A percentile compares a stretch with the other conserved stretches of the same genome.
Evolutionary conservation across 192 early-diverging fungal genomes (phyloP).

Genomic region (Lobosporangium transversale): DNA sequence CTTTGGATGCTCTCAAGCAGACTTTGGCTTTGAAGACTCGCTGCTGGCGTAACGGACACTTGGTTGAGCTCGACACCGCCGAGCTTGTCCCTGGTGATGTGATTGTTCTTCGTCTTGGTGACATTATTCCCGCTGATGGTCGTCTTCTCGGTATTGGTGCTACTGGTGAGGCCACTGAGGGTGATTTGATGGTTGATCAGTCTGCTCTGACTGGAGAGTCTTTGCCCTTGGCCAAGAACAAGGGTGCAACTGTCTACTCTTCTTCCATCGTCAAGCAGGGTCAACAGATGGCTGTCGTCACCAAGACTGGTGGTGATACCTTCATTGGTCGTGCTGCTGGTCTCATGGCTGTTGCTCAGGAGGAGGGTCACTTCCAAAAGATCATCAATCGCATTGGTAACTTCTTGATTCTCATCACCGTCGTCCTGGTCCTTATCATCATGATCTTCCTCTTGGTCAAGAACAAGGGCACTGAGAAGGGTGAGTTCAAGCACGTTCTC

Average conservation of each 20-base stretch:
- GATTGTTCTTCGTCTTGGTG: constrained; percentile 90
- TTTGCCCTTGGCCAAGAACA: constrained; percentile 85
- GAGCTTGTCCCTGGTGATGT: constrained; percentile 92
- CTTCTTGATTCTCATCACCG: constrained; percentile 88
- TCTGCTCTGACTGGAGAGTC: constrained; percentile 95
- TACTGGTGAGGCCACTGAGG: constrained; percentile 81
- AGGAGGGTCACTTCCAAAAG: constrained; percentile 97
- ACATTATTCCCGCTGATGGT: constrained; percentile 93
- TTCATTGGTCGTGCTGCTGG: constrained; percentile 95
- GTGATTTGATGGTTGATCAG: constrained; percentile 88
- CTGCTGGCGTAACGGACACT: constrained; percentile 78
- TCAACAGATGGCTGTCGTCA: constrained; percentile 89
- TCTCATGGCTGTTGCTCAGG: constrained; percentile 87
- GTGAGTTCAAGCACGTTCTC: constrained; percentile 56
- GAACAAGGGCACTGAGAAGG: constrained; percentile 37
- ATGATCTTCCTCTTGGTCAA: constrained; percentile 73
- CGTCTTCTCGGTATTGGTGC: constrained; percentile 80
- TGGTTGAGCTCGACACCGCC: constrained; percentile 76
- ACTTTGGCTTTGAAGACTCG: constrained; percentile 89
- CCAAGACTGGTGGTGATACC: constrained; percentile 90
- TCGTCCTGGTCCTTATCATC: constrained; percentile 79
- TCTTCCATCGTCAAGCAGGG: constrained; percentile 95
- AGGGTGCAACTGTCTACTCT: constrained; percentile 85
- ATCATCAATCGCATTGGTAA: constrained; percentile 93
- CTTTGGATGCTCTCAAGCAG: constrained; percentile 93